Evolutionary conservation across 2,329 filamentous ascomycete genomes (phyloP), one percentile per base, ranked within the genome.

Genomic region (Didymella segeticola): DNA sequence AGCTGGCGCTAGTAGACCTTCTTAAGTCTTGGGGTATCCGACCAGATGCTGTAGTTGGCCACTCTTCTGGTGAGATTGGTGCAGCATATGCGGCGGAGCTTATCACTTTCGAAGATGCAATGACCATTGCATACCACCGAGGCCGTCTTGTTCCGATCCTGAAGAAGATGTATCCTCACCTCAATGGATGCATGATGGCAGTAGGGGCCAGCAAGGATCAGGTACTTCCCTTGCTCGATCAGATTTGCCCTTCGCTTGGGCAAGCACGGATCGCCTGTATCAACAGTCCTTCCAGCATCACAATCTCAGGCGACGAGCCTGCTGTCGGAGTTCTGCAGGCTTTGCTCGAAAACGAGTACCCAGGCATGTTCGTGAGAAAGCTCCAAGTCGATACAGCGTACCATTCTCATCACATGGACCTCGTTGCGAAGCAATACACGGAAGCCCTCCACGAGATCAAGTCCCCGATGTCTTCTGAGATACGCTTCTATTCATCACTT

Each of bases 261-360:
- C 45, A 61, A 22, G 56, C 43, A 14, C 41, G 42, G 8, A 43
- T 69, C 10, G 70, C 70, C 6, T 71, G 67, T 36, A 53, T 69
- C 39, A 82, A 82, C 58, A 74, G 72, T 23, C 72, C 78, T 0
- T 43, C 56, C 0, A 77, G 73, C 29, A 65, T 80, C 1, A 83
- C 80, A 0, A 30, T 81, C 0, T 80, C 79, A 7, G 80, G 80
- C 0, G 75, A 80, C 50, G 50, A 31, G 0, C 64, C 70, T 47
- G 75, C 73, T 1, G 70, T 81, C 5, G 59, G 70, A 0, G 61
- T 72, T 39, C 56, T 74, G 3, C 38, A 3, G 58, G 72, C 53
- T 69, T 66, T 5, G 0, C 55, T 81, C 0, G 62, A 75, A 1
- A 61, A 69, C 3, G 60, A 37, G 34, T 37, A 37, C 6, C 34